Conservation (phyloP, 768 basidiomycete species). For the Cystobasidium onofrii region DNA sequence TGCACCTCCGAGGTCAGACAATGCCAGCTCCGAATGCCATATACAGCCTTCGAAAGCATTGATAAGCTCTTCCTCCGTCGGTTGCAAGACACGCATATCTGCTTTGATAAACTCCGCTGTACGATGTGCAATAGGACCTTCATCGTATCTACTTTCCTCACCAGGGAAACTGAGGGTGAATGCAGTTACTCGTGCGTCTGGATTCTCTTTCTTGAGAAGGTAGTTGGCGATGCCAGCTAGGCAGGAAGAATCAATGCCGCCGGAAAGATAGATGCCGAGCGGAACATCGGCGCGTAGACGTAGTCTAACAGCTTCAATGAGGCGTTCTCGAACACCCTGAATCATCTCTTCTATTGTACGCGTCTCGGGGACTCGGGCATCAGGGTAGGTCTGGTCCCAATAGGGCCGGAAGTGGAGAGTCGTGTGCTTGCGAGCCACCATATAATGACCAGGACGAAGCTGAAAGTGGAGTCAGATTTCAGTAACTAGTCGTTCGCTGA, state of each 20-base stretch:
- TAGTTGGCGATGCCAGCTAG: constrained; percentile 42
- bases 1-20: constrained; percentile 42
- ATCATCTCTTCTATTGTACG: constrained; percentile 43
- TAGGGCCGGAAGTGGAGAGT: constrained; percentile 37
- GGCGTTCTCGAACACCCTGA: constrained; percentile 32
- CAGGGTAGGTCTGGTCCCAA: constrained; percentile 39
- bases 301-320: constrained; percentile 40
- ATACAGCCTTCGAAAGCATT: constrained; percentile 40
- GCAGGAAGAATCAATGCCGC: constrained; percentile 42
- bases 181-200: constrained; percentile 35
- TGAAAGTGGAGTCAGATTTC: not conserved
- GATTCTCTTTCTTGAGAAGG: constrained; percentile 39
- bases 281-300: constrained; percentile 43
- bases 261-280: constrained; percentile 43
- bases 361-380: constrained; percentile 34
- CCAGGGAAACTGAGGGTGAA: constrained; percentile 41
- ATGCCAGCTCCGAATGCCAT: constrained; percentile 43
- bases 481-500: not conserved
- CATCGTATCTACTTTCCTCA: constrained; percentile 36
- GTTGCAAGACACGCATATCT: constrained; percentile 37
- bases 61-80: constrained; percentile 38
- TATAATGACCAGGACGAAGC: constrained; percentile 42
- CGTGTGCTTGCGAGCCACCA: constrained; percentile 36
- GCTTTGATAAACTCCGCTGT: constrained; percentile 42
- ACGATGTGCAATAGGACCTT: constrained; percentile 39